Evolutionary conservation across 495 filamentous ascomycete species (phyloP), one percentile per base, ranked within the genome.

Genomic region (Penicillium canescens): DNA sequence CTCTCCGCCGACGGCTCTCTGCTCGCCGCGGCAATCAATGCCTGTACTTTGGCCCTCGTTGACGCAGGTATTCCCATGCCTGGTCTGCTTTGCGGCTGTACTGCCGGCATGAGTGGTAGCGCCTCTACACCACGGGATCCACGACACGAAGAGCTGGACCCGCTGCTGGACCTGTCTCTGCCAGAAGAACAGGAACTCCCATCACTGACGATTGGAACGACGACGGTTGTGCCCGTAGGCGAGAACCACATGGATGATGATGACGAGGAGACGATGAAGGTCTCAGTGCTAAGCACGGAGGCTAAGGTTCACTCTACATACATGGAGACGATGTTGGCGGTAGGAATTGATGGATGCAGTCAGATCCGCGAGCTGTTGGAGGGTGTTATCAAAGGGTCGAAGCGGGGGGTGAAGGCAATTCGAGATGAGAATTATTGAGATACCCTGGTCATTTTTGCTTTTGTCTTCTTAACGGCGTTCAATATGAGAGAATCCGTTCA

Each of bases 21-120:
- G 0, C 86, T 99, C 24, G 91, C 95, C 1, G 84, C 91, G 0
- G 90, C 89, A 14, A 78, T 97, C 58, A 99, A 99, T 61, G 95
- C 94, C 9, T 86, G 89, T 0, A 97, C 93, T 0, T 82, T 99
- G 11, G 94, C 95, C 0, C 84, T 96, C 18, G 85, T 97, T 42
- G 94, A 98, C 65, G 95, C 95, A 3, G 94, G 94, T 26, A 83
- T 99, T 23, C 94, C 95, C 34, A 97, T 97, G 91, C 79, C 81
- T 3, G 91, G 94, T 61, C 92, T 96, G 61, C 78, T 98, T 0
- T 82, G 81, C n/a, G 91, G 91, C 10, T 95, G 90, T 69, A 96
- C 91, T 9, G 85, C 88, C 1, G 94, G 91, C 13, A 87, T 87
- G 59, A 91, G 89, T 10, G 75, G 76, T 0, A 82, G 82, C 16